These are phyloP conservation scores for Nicotiana paniculata DNA, from an alignment of 257 asterid genomes.

Conservation along the genomic window DNA sequence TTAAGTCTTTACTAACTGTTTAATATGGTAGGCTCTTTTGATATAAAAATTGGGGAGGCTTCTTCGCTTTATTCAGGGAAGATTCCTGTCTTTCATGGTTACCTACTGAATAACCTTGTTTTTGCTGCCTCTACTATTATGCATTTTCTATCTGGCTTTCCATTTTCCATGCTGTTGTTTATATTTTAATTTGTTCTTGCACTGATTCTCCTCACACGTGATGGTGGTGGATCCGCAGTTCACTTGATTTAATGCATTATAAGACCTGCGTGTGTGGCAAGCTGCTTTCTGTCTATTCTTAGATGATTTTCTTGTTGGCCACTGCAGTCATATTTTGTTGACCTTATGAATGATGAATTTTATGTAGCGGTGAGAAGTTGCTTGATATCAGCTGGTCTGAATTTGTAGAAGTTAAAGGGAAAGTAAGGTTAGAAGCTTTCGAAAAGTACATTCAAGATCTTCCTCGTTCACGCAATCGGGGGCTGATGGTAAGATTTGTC, in stretches of 20 bases:
- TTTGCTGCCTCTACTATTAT: neutral
- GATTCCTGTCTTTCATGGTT: constrained; percentile 2
- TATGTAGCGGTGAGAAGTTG: constrained; percentile 28
- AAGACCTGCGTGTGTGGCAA: neutral
- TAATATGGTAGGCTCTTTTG: neutral
- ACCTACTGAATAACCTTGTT: neutral
- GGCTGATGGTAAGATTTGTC: constrained; percentile 24
- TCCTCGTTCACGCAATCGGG: constrained; percentile 23
- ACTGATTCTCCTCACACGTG: neutral
- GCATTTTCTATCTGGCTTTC: constrained; percentile 2
- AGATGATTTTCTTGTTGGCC: neutral
- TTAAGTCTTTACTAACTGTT: neutral
- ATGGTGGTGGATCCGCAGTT: neutral
- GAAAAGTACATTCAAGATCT: constrained; percentile 23
- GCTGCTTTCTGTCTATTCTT: neutral
- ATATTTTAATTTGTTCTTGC: neutral
- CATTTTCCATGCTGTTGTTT: neutral
- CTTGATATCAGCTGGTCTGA: constrained; percentile 25
- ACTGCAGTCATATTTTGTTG: neutral
- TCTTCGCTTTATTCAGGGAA: neutral
- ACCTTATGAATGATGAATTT: constrained; percentile 6
- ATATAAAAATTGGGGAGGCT: neutral
- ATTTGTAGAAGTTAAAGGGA: constrained; percentile 23
- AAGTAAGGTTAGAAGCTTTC: constrained; percentile 19
- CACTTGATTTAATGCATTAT: neutral